Conservation (phyloP, 2,329 filamentous ascomycete genomes). For the Rhynchosporium agropyri region DNA sequence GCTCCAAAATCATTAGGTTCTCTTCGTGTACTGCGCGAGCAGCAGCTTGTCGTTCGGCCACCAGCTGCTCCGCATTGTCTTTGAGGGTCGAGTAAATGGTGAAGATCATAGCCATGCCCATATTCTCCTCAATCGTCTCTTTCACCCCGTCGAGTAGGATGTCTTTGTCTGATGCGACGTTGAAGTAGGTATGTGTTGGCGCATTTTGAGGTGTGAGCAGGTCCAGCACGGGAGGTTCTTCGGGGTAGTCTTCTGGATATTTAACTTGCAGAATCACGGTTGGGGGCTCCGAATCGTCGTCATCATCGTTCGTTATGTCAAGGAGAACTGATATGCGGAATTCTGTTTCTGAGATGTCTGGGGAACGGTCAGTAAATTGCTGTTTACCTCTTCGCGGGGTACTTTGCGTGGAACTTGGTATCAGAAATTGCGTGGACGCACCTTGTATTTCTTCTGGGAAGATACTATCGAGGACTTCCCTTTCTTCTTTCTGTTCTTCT, state of each 20-base stretch:
- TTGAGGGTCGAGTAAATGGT: slow-evolving; percentile 85
- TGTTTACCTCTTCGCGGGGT: background rate
- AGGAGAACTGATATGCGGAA: slow-evolving; percentile 86
- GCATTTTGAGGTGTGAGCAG: slow-evolving; percentile 73
- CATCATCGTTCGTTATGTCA: slow-evolving; percentile 71
- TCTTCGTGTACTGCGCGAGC: slow-evolving; percentile 62
- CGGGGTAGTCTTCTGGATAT: slow-evolving; percentile 90
- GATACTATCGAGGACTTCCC: slow-evolving; percentile 96
- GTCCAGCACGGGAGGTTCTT: slow-evolving; percentile 81
- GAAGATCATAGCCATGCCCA: slow-evolving; percentile 98
- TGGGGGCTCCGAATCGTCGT: slow-evolving; percentile 64
- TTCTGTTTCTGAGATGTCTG: slow-evolving; percentile 88
- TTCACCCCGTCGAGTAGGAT: slow-evolving; percentile 70
- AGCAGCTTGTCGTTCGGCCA: slow-evolving; percentile 71
- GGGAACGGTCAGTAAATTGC: slow-evolving; percentile 21
- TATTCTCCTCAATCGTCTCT: slow-evolving; percentile 82
- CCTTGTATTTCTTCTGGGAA: slow-evolving; percentile 97
- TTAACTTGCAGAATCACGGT: slow-evolving; percentile 80
- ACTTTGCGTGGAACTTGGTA: background rate
- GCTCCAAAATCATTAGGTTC: slow-evolving; percentile 63
- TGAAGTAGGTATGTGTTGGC: slow-evolving; percentile 71
- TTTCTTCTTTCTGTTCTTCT: slow-evolving; percentile 94
- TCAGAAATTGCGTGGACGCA: slow-evolving; percentile 43
- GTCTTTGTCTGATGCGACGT: slow-evolving; percentile 77
- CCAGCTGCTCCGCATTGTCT: slow-evolving; percentile 84